These are phyloP conservation scores for Exophiala lecanii-corni DNA, from an alignment of 2,329 filamentous ascomycete genomes.

Conservation along the genomic window DNA sequence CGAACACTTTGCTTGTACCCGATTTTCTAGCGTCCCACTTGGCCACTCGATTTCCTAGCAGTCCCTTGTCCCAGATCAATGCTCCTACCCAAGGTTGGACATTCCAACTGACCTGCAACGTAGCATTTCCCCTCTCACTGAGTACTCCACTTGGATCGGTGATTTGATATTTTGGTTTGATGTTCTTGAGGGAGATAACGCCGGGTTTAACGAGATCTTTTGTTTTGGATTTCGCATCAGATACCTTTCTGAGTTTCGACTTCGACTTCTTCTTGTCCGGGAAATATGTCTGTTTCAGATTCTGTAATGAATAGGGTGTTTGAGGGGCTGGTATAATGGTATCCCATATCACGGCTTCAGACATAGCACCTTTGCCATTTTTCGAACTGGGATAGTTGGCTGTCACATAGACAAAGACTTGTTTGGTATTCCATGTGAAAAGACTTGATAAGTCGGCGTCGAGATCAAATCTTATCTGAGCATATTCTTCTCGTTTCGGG, in stretches of 20 bases:
- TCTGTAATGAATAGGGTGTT: slow-evolving; percentile 39
- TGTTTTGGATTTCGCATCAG: slow-evolving; percentile 20
- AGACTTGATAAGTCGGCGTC: slow-evolving; percentile 86
- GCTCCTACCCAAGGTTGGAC: slow-evolving; percentile 94
- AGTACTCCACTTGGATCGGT: slow-evolving; percentile 80
- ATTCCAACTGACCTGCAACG: slow-evolving; percentile 84
- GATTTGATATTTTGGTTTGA: slow-evolving; percentile 95
- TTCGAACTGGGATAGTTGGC: slow-evolving; percentile 57
- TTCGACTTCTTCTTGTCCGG: slow-evolving; percentile 30
- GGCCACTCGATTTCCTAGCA: slow-evolving; percentile 45
- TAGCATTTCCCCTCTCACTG: slow-evolving; percentile 67
- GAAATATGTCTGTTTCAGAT: slow-evolving; percentile 35
- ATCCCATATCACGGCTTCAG: slow-evolving; percentile 92
- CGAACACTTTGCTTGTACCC: slow-evolving; percentile 49
- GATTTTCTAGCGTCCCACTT: slow-evolving; percentile 48
- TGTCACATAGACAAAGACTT: slow-evolving; percentile 93
- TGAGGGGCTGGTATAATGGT: slow-evolving; percentile 72
- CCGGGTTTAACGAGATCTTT: slow-evolving; percentile 44
- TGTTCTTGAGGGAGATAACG: slow-evolving; percentile 71
- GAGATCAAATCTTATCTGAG: slow-evolving; percentile 86
- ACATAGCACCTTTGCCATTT: slow-evolving; percentile 30
- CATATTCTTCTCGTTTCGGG: slow-evolving; percentile 89
- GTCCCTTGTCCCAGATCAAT: slow-evolving; percentile 66
- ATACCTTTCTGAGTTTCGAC: slow-evolving; percentile 24
- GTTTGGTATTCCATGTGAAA: slow-evolving; percentile 99